Evolutionary conservation across 768 basidiomycete genomes (phyloP), one percentile per base, ranked within the genome.

Genomic region (Leccinum rimulosum): DNA sequence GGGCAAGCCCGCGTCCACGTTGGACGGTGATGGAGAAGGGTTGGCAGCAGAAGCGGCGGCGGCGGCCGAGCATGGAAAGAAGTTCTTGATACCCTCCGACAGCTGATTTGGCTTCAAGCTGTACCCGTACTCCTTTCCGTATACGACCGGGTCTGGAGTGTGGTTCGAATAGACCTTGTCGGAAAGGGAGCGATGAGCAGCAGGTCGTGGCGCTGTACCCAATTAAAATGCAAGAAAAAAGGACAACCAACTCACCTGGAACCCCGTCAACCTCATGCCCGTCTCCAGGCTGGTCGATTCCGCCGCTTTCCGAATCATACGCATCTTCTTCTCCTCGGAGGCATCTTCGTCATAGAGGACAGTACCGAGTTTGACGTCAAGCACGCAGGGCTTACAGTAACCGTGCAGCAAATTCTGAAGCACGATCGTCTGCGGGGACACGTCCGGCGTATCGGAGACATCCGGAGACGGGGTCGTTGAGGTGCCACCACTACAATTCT

Each of bases 361-460:
- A 0, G 89, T 95, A 1, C 97, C 97, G 15, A 98, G 88, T 73
- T 98, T 99, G 70, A 94, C 80, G 70, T 99, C 96, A 30, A 98
- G 78, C 58, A 97, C 82, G 64, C 91, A 93, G 6, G 95, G 95
- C 69, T 86, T 88, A 36, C 74, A 65, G 77, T 95, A 98, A 1
- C 79, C 68, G 63, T 87, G 73, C 2, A 89, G 74, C 12, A 95
- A 75, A 71, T 99, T 98, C 75, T 95, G 88, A 3, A 99, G 74
- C 31, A 96, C 92, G 55, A 96, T 76, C 59, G 84, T 87, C 78
- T 95, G 85, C 78, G 63, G 64, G 1, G 58, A 27, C 22, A 22
- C 4, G 2, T 27, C 51, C 9, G 50, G 33, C 1, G 11, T 8
- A 17, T 50, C 35, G 36, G n/a, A 6, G 15, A 30, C 36, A 17